Conservation (phyloP, 2,329 filamentous ascomycete species). For the Phoma sp. region DNA sequence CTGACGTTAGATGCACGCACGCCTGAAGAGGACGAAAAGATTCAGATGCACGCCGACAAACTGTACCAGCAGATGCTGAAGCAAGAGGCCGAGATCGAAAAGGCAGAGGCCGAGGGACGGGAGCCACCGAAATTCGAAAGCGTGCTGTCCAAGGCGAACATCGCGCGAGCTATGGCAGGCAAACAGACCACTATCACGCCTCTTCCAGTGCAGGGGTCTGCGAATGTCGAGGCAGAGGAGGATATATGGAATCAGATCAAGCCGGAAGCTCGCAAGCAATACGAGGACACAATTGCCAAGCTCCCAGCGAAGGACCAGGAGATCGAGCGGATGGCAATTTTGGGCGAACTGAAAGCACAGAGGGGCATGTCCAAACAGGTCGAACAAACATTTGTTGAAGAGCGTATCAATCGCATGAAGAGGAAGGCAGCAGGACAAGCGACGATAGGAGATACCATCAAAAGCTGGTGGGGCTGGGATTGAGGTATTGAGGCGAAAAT, state of each 20-base stretch:
- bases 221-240: slow-evolving; percentile 24
- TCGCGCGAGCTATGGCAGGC: slow-evolving; percentile 35
- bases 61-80: slow-evolving; percentile 86
- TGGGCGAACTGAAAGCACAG: slow-evolving; percentile 43
- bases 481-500: slow-evolving; percentile 13
- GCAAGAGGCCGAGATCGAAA: slow-evolving; percentile 77
- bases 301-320: slow-evolving; percentile 41
- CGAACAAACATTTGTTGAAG: slow-evolving; percentile 41
- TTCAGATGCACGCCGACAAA: slow-evolving; percentile 94
- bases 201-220: slow-evolving; percentile 2
- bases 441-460: slow-evolving; percentile 48
- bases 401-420: slow-evolving; percentile 45
- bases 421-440: slow-evolving; percentile 43
- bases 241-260: slow-evolving; percentile 43
- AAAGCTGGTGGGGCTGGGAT: slow-evolving; percentile 46
- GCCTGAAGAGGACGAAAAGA: slow-evolving; percentile 75
- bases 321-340: slow-evolving; percentile 41
- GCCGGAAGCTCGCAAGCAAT: slow-evolving; percentile 35
- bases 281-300: slow-evolving; percentile 42
- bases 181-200: slow-evolving; percentile 16
- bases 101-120: slow-evolving; percentile 65
- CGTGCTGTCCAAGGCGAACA: slow-evolving; percentile 53
- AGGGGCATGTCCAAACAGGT: slow-evolving; percentile 40
- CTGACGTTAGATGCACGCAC: slow-evolving; percentile 69
- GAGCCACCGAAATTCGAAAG: slow-evolving; percentile 65